These are phyloP conservation scores for Scheffersomyces segobiensis DNA, from an alignment of 1,139 yeast genomes.

Conservation along the genomic window DNA sequence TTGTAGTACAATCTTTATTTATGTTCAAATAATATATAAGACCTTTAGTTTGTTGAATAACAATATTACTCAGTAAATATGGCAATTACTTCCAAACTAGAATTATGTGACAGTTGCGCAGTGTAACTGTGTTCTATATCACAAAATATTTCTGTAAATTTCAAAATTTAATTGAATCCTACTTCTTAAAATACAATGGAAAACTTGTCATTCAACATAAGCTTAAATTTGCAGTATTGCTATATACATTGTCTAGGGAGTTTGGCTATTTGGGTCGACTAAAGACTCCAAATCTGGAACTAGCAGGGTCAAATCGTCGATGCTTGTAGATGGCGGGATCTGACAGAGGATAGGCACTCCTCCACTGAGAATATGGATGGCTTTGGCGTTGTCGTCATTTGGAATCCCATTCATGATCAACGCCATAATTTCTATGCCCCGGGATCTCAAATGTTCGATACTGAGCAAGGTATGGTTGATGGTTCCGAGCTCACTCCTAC, in stretches of 20 bases:
- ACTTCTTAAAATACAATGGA: not conserved
- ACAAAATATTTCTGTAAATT: too few relatives aligned
- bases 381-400: constrained; percentile 18
- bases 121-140: not conserved
- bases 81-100: too few relatives aligned
- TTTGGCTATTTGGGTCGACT: not conserved
- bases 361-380: constrained; percentile 10
- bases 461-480: constrained; percentile 29
- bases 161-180: not conserved
- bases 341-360: constrained; percentile 7
- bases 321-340: constrained; percentile 2
- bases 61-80: too few relatives aligned
- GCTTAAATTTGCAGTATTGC: not conserved
- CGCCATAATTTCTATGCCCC: constrained; percentile 18
- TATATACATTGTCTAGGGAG: not conserved
- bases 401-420: constrained; percentile 23
- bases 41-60: too few relatives aligned
- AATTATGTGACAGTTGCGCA: too few relatives aligned
- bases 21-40: too few relatives aligned
- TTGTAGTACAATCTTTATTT: not conserved
- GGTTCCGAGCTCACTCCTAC: constrained; percentile 28
- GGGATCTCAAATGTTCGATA: constrained; percentile 17
- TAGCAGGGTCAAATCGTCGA: constrained; percentile 1
- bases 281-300: constrained; percentile 1
- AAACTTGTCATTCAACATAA: not conserved